Evolutionary conservation across 192 early-diverging fungal species (phyloP), one percentile per base, ranked within the genome.

Genomic region (Coemansia sp.): DNA sequence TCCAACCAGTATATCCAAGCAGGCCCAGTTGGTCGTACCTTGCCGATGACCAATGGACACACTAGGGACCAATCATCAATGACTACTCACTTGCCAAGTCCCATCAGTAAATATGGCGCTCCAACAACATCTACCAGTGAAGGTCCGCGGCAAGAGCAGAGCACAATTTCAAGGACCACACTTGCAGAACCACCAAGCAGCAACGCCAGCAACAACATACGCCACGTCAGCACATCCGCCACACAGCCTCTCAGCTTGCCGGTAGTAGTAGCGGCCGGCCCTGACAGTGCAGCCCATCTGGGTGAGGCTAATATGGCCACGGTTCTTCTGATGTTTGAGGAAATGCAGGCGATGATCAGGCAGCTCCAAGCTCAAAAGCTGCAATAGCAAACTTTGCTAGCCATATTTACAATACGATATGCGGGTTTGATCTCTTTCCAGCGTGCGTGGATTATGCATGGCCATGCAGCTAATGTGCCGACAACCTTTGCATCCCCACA

Each of bases 311-410:
- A 59, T 33, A 73, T 78, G 66, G 43, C 59, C 16, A 20, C 34
- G 31, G 69, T 77, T n/a, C 40, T 77, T 60, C 64, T 60, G 10
- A 72, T 64, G 66, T 71, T 77, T 35, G 65, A 71, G 26, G 76
- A 77, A 28, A 77, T 68, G 65, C 69, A 77, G 24, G 36, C 60
- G 56, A 60, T 77, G 69, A 58, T 77, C 53, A 59, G 75, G 9
- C 65, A 68, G 31, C 50, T 77, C 38, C 69, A 77, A 40, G 36
- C 53, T 21, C 67, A 75, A 37, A 56, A 53, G 53, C 55, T 9
- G 48, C 28, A 28, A 20, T 46, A 39, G 62, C 37, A 40, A 38
- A 9, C 35, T 37, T 36, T 36, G 33, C 34, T 37, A 28, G 13
- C 31, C 37, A 11, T 31, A 3, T 31, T 31, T 31, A 31, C 31